Evolutionary conservation across 129 eudicot genomes (phyloP), one percentile per base, ranked within the genome.

Genomic region (Saussurea involucrata): DNA sequence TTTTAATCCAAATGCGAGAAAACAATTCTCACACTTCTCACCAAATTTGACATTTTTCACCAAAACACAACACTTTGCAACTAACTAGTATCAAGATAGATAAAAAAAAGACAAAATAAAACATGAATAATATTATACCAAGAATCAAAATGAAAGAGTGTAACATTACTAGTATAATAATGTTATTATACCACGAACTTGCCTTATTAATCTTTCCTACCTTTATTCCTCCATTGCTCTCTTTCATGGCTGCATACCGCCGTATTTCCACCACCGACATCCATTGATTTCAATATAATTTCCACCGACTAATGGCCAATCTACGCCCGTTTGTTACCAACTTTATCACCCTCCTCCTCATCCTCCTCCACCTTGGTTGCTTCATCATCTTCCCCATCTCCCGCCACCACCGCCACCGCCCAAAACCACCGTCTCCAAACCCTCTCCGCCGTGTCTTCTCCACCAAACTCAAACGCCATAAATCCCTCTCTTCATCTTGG

Each of bases 341-440:
- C 71, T 68, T 85, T 71, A 8, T 80, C 63, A 68, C 75, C 32
- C 55, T 68, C 22, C 77, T 91, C 74, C 24, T 88, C 80, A 61
- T 90, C 76, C 80, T 89, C 65, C 66, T 90, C 71, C 71, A 87
- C 82, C 91, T 84, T 27, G 75, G 84, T 3, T 88, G 90, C 28
- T 92, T 88, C 86, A 76, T 83, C 86, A 40, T 24, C 83, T 71
- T 37, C 83, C 29, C 77, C 63, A 58, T 87, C 79, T 53, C 86
- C 66, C 25, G 69, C 57, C 67, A 40, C 77, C 67, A 58, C 69
- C 81, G 20, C 55, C 63, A 21, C 66, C 67, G 65, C 25, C 82
- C 66, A 79, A 80, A 53, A 85, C 65, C 67, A 15, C 66, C 78
- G 0, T 74, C 86, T 17, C 73, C 86, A 0, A 8, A 36, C n/a